These are phyloP conservation scores for Gynandropsis gynandra DNA, from an alignment of 345 rosid species.

Conservation along the genomic window DNA sequence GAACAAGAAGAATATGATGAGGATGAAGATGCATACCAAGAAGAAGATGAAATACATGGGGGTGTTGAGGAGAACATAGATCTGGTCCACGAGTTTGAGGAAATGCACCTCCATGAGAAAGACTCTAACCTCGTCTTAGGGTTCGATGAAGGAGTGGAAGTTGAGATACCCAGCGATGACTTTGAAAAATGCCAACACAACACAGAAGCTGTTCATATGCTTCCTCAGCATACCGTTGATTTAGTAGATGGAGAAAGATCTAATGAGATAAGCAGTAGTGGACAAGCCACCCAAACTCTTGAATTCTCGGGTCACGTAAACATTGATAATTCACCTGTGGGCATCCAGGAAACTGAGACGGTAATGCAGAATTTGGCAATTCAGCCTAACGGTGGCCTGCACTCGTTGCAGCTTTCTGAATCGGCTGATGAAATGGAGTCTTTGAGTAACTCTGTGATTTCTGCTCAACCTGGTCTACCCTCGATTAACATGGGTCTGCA, in stretches of 20 bases:
- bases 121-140: conserved; percentile 65
- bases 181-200: conserved; percentile 52
- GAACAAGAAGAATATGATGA: conserved; percentile 96
- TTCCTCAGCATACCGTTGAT: conserved; percentile 34
- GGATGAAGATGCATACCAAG: conserved; percentile 80
- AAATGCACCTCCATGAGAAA: conserved; percentile 53
- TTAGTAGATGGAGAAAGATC: conserved; percentile 36
- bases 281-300: conserved; percentile 30
- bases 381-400: conserved; percentile 34
- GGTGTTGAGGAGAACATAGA: conserved; percentile 62
- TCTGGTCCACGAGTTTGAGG: conserved; percentile 48
- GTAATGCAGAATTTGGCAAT: conserved; percentile 39
- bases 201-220: conserved; percentile 36
- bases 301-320: conserved; percentile 35
- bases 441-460: conserved; percentile 29
- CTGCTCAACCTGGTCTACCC: conserved; percentile 31
- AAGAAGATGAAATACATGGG: conserved; percentile 73
- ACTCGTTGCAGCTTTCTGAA: conserved; percentile 34
- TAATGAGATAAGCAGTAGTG: conserved; percentile 33
- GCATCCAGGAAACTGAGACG: conserved; percentile 50
- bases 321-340: conserved; percentile 36
- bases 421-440: conserved; percentile 31
- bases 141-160: conserved; percentile 86
- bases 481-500: conserved; percentile 27
- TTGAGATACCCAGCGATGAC: conserved; percentile 70